Conservation (phyloP, 352 stramenopile genomes). For the Pythium rishiriense region DNA sequence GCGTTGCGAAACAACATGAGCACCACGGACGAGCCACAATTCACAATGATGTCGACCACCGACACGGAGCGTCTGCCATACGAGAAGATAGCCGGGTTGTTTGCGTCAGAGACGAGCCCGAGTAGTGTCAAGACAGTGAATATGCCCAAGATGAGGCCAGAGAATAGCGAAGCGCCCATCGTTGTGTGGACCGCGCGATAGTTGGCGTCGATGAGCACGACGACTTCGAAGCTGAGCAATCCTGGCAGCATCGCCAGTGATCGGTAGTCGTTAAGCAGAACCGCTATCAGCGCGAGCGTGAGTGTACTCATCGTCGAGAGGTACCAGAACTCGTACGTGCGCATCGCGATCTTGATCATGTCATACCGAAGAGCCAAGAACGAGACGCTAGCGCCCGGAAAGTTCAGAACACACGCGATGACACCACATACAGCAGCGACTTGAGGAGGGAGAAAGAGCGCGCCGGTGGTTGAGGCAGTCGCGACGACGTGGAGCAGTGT, state of each 20-base stretch:
- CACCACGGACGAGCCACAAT: no score
- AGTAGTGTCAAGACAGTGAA: neutral
- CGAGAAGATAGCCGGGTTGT: no score
- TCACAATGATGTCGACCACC: neutral
- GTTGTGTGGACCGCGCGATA: neutral
- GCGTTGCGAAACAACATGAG: conserved; percentile 26
- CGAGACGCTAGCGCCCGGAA: no score
- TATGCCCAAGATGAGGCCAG: neutral
- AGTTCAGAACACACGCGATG: no score
- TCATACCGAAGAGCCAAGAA: no score
- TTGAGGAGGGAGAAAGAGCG: no score
- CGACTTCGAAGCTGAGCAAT: conserved; percentile 6
- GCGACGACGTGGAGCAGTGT: no score
- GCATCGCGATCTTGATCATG: conserved; percentile 8
- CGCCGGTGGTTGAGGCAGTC: no score
- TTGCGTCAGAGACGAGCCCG: neutral
- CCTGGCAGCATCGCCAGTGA: neutral
- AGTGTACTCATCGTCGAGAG: conserved; percentile 3
- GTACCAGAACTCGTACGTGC: conserved; percentile 28
- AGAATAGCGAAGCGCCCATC: neutral
- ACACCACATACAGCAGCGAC: no score
- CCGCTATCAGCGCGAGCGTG: neutral
- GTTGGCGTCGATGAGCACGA: conserved; percentile 21
- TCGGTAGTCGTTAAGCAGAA: conserved; percentile 4
- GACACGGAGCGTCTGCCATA: neutral